Base-by-base conservation (phyloP, 2,329 filamentous ascomycete genomes). In the Aspergillus bombycis region DNA sequence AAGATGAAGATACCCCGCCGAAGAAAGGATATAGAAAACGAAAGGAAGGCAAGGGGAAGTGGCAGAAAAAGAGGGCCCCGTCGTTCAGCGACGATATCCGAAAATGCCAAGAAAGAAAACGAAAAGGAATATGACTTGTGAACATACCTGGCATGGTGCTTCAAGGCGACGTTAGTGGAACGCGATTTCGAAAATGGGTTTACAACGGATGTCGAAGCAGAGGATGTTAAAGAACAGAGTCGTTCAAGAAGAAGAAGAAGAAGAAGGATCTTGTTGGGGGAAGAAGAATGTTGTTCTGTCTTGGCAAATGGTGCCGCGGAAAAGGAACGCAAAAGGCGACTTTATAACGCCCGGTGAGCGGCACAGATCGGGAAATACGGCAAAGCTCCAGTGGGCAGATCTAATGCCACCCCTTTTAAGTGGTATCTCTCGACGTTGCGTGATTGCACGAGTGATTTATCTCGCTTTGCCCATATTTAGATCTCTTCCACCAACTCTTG, bases 41-140 rank as follows among this genome's bases (percentile, higher is more conserved):
- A 45, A 41, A 34, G 28, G 32, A n/a, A 52, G 21, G 16, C 23
- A 48, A 9, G 11, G 23, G 45, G 55, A 46, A 57, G 30, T 26
- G 62, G 54, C 19, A 23, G 36, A 56, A 56, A 46, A 48, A 32
- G 46, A 32, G 55, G 30, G 26, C 32, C 45, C 38, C 54, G 45
- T 54, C 58, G 30, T 36, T 46, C 48, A 55, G 52, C 57, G 28
- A 61, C 23, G 54, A 52, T 57, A 53, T 63, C 53, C 62, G 48
- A 43, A 26, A 52, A 61, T 34, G 62, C 62, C 62, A 64, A 64
- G 58, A 62, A 63, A 38, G 21, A 52, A 55, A 38, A 36, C 30
- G n/a, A 36, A 55, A 55, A 38, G n/a, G 34, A 26, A 55, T 4
- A 23, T 55, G 36, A 50, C 21, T 34, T 28, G 41, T n/a, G 43